Evolutionary conservation across 2,329 filamentous ascomycete species (phyloP), one percentile per base, ranked within the genome.

Genomic region (Emmonsiellopsis sp.): DNA sequence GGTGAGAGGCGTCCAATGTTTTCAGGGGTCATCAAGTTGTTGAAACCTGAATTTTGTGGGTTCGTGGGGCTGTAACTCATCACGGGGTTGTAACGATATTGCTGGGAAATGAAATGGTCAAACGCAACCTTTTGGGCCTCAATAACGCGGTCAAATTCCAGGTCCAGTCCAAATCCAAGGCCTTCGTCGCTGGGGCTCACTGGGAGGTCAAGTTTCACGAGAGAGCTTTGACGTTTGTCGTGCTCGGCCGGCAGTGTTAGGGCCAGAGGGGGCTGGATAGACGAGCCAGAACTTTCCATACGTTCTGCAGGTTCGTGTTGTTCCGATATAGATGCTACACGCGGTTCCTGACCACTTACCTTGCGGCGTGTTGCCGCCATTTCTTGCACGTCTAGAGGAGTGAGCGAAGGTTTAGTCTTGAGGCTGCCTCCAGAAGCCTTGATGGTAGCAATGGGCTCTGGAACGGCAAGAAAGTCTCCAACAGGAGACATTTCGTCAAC

Each of bases 61-160:
- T 52, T 47, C 38, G 26, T 45, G 37, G 38, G 40, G 16, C 44
- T 9, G 20, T 16, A 50, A 16, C 47, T 35, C 20, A 47, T 38
- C 10, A 32, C 11, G 32, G 51, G 15, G 16, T n/a, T 47, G 43
- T 45, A 26, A 38, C n/a, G 55, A 58, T 65, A 61, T 57, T 67
- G 58, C 61, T 68, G 65, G 61, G 68, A 69, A 63, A 73, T 68
- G 62, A 73, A 71, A 61, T 69, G 65, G 57, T 73, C 65, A 69
- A 79, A 81, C 74, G 77, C 76, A 79, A 96, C 91, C 90, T 97
- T 97, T 86, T 96, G 91, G 68, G 85, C 81, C 74, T 96, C 90
- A 63, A 97, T 94, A 53, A 97, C 88, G 56, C 92, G 83, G 65
- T 97, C 90, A 71, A 97, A 96, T 68, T 96, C 93, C 63, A 87